phyloP scores from a whole-genome alignment of 257 asterid genomes.

The Catharanthus roseus region DNA sequence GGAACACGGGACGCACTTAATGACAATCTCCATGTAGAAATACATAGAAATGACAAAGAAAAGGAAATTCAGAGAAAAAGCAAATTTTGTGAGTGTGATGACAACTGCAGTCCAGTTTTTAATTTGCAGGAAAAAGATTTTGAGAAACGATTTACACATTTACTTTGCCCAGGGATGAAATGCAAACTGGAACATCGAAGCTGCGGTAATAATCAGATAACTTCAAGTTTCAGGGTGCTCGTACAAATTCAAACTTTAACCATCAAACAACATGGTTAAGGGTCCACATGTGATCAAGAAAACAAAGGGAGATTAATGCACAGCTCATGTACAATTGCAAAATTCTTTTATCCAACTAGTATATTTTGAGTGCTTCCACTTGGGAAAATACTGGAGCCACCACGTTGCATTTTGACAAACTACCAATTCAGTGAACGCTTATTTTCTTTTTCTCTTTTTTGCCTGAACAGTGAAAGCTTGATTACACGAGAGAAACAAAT shows the following conservation, averaged over 20 bases:
- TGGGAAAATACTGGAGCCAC: not conserved
- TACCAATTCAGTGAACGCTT: not conserved
- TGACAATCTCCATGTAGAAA: not conserved
- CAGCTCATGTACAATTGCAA: not conserved
- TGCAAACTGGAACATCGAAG: not conserved
- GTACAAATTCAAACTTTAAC: not conserved
- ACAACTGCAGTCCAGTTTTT: not conserved
- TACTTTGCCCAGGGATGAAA: not conserved
- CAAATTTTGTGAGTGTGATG: not conserved
- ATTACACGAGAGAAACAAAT: not conserved
- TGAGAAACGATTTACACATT: not conserved
- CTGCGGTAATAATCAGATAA: not conserved
- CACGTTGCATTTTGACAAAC: not conserved
- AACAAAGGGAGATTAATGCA: not conserved
- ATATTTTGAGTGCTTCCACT: not conserved
- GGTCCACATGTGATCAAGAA: not conserved
- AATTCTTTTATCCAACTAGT: not conserved
- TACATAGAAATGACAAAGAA: not conserved
- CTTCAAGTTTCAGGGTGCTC: not conserved
- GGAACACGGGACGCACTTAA: not conserved
- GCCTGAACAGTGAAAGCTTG: too few species aligned
- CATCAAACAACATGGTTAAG: not conserved
- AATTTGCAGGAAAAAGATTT: not conserved
- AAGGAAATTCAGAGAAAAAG: not conserved
- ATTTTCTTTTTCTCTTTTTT: too few species aligned